Evolutionary conservation across 73 alveolate species (phyloP).

Genomic region (Diophrys appendiculata): DNA sequence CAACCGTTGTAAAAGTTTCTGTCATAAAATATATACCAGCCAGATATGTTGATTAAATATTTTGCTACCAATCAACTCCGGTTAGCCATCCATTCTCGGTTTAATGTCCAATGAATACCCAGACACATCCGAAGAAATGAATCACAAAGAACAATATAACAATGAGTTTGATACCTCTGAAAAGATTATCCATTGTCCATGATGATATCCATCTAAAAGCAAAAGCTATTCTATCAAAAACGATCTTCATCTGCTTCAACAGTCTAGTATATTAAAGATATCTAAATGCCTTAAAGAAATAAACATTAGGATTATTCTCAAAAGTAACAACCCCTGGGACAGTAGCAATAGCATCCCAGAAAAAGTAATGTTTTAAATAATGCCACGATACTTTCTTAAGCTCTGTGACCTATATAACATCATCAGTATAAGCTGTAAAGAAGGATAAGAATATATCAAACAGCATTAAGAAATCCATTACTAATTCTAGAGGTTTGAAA

Average conservation of each 20-base stretch:
- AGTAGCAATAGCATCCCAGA: conserved; percentile 13
- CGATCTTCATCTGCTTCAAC: neutral
- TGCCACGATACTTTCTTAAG: neutral
- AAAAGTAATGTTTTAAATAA: neutral
- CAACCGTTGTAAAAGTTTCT: conserved; percentile 13
- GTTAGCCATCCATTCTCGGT: conserved; percentile 13
- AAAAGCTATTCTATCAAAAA: neutral
- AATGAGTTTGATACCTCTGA: neutral
- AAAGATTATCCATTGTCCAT: neutral
- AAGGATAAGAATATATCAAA: neutral
- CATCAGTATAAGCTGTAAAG: conserved; percentile 8
- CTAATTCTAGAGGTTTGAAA: too few relatives aligned
- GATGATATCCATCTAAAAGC: neutral
- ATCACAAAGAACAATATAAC: neutral
- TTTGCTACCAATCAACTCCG: neutral
- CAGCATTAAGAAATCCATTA: neutral
- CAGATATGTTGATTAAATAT: neutral
- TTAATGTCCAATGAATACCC: neutral
- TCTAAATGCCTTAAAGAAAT: neutral
- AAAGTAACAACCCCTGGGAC: conserved; percentile 11
- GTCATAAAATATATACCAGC: conserved; percentile 5
- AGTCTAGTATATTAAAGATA: neutral
- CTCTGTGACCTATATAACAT: conserved; percentile 7
- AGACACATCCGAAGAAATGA: conserved; percentile 9
- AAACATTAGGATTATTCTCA: neutral